These are phyloP conservation scores for Bothriochloa decipiens DNA, from an alignment of 176 grass and related monocot species.

Conservation along the genomic window DNA sequence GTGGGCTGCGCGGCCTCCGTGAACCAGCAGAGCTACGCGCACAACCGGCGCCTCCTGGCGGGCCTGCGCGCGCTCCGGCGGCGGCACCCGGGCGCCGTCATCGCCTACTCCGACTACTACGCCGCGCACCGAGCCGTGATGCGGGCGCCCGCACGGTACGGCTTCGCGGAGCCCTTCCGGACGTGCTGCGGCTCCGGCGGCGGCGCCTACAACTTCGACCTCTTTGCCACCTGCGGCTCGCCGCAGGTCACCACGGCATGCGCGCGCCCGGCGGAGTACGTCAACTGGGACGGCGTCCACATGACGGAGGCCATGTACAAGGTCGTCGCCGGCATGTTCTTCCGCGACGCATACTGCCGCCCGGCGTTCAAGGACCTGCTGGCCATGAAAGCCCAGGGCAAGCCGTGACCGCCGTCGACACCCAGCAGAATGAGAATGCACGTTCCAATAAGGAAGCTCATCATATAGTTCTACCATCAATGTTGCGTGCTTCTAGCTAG, in stretches of 20 bases:
- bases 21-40: slow-evolving; percentile 69
- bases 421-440: background rate
- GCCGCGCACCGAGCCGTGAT: slow-evolving; percentile 64
- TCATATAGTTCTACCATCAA: background rate
- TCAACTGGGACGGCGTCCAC: slow-evolving; percentile 98
- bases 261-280: slow-evolving; percentile 59
- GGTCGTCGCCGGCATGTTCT: slow-evolving; percentile 78
- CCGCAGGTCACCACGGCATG: slow-evolving; percentile 64
- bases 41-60: slow-evolving; percentile 64
- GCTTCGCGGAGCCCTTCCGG: slow-evolving; percentile 63
- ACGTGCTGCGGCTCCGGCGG: slow-evolving; percentile 78
- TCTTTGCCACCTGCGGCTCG: slow-evolving; percentile 86
- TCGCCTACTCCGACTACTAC: slow-evolving; percentile 84
- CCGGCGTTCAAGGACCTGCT: slow-evolving; percentile 67
- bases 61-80: slow-evolving; percentile 50
- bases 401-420: background rate
- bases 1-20: slow-evolving; percentile 65
- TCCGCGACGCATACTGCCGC: slow-evolving; percentile 53
- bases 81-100: slow-evolving; percentile 46
- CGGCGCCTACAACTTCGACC: slow-evolving; percentile 78
- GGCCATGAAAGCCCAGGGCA: slow-evolving; percentile 44
- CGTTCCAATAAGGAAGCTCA: background rate
- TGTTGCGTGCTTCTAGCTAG: background rate
- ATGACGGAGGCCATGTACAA: slow-evolving; percentile 93
- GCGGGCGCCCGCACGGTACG: slow-evolving; percentile 49